Evolutionary conservation across 2,329 filamentous ascomycete genomes (phyloP), one percentile per base, ranked within the genome.

Genomic region (Fusarium poae): DNA sequence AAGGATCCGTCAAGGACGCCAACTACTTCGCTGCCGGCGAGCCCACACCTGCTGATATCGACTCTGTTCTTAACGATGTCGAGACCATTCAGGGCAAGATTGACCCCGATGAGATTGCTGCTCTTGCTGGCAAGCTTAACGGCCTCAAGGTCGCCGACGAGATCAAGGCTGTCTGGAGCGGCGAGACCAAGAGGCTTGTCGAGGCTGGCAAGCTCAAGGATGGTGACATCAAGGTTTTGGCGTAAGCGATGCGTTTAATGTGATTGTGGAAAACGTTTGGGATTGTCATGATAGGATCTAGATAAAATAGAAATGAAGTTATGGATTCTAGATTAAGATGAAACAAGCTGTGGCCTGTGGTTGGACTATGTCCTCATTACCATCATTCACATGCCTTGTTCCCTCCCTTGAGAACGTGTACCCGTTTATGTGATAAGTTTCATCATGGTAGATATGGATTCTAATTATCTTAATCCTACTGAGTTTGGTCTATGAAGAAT

Each of bases 1-100:
- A 97, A 81, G 90, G 89, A 67, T 94, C 92, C 71, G 92, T 95
- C 82, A 99, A 99, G 87, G 96, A 99, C 73, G 94, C 92, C 76
- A 97, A 97, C 86, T 99, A 99, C 89, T 97, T 99, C 80, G 86
- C 85, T 59, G 89, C 89, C 56, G 91, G 90, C 56, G 91, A 94
- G 63, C 83, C 90, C 27, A 87, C 91, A n/a, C 85, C 92, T 16
- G 83, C 88, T 13, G 88, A 93, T 77, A 93, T 99, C 72, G 94
- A 98, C 77, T 83, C 85, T 32, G 93, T 96, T 3, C 86, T 98
- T 37, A 87, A 87, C 74, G 95, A 97, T 72, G 92, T 97, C 49
- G 97, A 99, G 77, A 83, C 91, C 23, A 82, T 99, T 65, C 93
- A 97, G 82, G 85, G 85, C 81, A 97, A 95, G 88, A 89, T 97